phyloP scores from a whole-genome alignment of 495 filamentous ascomycete species.

The Amorphotheca resinae region DNA sequence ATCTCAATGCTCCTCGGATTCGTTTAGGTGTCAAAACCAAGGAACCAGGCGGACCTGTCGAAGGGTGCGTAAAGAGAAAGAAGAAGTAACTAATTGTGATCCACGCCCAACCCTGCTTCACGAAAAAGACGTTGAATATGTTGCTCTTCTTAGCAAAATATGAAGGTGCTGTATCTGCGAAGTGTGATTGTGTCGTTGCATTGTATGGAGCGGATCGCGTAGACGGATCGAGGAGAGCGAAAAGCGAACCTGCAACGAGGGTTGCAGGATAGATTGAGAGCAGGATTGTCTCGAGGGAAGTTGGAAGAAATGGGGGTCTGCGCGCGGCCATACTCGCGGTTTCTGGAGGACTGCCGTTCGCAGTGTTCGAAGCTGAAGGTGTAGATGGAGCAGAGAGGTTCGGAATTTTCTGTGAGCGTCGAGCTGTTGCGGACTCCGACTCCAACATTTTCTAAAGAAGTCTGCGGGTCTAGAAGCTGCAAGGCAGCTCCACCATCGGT shows the following conservation, averaged over 20 bases:
- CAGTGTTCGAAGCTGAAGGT: neutral
- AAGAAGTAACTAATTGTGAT: conserved; percentile 54
- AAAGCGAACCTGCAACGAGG: conserved; percentile 67
- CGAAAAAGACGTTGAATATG: conserved; percentile 79
- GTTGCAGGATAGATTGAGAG: conserved; percentile 61
- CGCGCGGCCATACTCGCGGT: conserved; percentile 5
- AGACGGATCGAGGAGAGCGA: conserved; percentile 62
- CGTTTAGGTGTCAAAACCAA: conserved; percentile 27
- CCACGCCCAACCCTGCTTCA: conserved; percentile 94
- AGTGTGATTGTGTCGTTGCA: conserved; percentile 41
- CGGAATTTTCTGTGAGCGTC: conserved; percentile 13
- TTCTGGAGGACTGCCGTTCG: conserved; percentile 1
- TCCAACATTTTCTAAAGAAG: conserved; percentile 15
- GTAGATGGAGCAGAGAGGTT: neutral
- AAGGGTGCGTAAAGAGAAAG: conserved; percentile 48
- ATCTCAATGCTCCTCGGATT: conserved; percentile 47
- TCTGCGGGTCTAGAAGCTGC: neutral
- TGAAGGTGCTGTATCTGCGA: conserved; percentile 47
- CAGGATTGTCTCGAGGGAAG: conserved; percentile 46
- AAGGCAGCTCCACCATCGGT: neutral
- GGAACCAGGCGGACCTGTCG: conserved; percentile 24
- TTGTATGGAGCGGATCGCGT: conserved; percentile 48
- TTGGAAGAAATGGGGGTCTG: conserved; percentile 30
- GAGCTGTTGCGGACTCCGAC: conserved; percentile 15
- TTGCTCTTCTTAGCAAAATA: conserved; percentile 93